Evolutionary conservation across 208 protist genomes (phyloP), one percentile per base, ranked within the genome.

Genomic region (Acanthamoeba lenticulata): DNA sequence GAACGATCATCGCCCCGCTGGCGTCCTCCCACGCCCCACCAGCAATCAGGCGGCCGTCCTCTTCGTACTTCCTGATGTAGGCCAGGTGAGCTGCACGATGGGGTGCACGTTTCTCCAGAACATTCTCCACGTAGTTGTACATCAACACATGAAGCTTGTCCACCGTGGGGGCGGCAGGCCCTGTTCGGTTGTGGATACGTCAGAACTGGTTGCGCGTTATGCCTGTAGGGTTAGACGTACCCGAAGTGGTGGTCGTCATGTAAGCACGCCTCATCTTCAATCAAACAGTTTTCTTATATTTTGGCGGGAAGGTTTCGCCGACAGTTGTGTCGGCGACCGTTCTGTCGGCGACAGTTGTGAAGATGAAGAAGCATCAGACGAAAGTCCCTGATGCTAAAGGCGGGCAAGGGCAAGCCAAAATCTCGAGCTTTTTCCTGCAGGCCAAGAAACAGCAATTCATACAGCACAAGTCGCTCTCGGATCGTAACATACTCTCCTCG

Each of bases 1-100:
- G 44, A n/a, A 86, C n/a, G 38, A 86, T 55, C 77, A 86, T 40
- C 42, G 27, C 45, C 1, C 77, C 77, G 29, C 77, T 86, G 27
- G 77, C 77, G 77, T 86, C 77, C 24, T 86, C 77, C 77, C 77
- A 86, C 19, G 77, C 77, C 21, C 77, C 77, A 32, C 77, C 77
- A 13, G 44, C 42, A 19, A 86, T n/a, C n/a, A 86, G 77, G n/a
- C 44, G 19, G 3, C 77, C 77, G 19, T 86, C 29, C 5, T 86
- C 77, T 2, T 5, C 77, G 77, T 42, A 86, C 44, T 60, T 19
- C 45, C 57, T 13, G 9, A 24, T n/a, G 34, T 86, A 60, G 77
- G 77, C 77, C 45, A 86, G 34, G n/a, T 86, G 77, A 13, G 77
- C 77, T 11, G 77, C 77, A 1, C 77, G 38, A 13, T 86, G 45